Evolutionary conservation across 2,329 filamentous ascomycete species (phyloP).

Genomic region (Fusarium hostae): DNA sequence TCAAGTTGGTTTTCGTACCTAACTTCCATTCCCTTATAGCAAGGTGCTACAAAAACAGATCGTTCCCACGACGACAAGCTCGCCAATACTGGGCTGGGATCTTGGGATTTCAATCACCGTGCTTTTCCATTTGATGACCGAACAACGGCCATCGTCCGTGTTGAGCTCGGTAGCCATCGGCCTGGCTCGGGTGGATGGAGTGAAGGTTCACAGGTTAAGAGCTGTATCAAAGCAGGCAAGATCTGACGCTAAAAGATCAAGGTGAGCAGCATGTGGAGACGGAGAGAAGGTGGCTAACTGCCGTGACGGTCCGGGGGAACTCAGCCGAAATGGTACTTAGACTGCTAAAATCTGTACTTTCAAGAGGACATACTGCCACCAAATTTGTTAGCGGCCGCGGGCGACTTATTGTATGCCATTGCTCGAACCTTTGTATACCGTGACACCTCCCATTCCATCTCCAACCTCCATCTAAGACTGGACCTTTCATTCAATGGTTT

Average conservation of each 20-base stretch:
- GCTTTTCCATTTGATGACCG: neutral
- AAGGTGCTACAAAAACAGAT: neutral
- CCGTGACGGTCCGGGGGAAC: conserved; percentile 1
- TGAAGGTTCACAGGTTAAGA: conserved; percentile 11
- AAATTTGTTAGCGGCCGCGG: neutral
- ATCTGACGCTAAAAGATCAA: conserved; percentile 22
- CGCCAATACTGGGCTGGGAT: neutral
- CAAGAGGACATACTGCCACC: neutral
- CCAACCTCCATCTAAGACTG: neutral
- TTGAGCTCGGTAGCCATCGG: conserved; percentile 49
- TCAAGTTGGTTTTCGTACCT: neutral
- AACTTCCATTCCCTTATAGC: neutral
- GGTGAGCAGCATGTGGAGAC: conserved; percentile 19
- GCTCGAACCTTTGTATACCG: neutral
- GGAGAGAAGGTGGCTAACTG: conserved; percentile 8
- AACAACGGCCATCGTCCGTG: conserved; percentile 42
- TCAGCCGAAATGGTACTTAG: conserved; percentile 1
- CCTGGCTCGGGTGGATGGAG: conserved; percentile 51
- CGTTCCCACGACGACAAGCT: neutral
- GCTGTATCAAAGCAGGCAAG: conserved; percentile 6
- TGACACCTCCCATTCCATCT: neutral
- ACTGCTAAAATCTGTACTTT: conserved; percentile 1
- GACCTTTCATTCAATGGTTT: neutral
- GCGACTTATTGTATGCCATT: neutral
- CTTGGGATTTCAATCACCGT: neutral